phyloP scores from a whole-genome alignment of 2,329 filamentous ascomycete species.

The Emmonsiellopsis sp. region DNA sequence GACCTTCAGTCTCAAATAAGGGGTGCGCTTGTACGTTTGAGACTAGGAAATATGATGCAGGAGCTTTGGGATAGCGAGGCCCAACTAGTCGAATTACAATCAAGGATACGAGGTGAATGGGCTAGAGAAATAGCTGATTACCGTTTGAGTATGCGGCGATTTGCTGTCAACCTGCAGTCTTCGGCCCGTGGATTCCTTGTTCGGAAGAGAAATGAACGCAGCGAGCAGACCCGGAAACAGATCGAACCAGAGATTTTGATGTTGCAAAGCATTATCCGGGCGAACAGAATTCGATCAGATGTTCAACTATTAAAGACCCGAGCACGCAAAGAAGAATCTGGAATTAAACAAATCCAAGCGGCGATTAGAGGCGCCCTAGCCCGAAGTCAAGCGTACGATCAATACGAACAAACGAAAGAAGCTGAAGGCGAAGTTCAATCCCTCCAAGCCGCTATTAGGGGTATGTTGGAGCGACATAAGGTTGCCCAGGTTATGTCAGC shows the following conservation, averaged over 20 bases:
- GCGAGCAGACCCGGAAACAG: constrained; percentile 63
- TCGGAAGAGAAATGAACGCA: constrained; percentile 52
- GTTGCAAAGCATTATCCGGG: constrained; percentile 73
- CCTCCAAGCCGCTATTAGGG: constrained; percentile 51
- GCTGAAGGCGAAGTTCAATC: constrained; percentile 53
- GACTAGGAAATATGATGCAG: constrained; percentile 76
- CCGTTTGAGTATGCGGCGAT: constrained; percentile 69
- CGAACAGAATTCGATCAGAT: constrained; percentile 33
- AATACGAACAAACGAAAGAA: constrained; percentile 53
- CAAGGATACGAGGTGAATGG: constrained; percentile 79
- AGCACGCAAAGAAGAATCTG: constrained; percentile 31
- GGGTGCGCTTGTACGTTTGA: constrained; percentile 68
- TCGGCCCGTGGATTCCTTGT: constrained; percentile 66
- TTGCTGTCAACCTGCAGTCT: constrained; percentile 73
- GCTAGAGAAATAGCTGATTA: constrained; percentile 75
- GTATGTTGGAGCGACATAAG: constrained; percentile 9
- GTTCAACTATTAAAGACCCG: constrained; percentile 32
- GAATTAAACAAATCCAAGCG: constrained; percentile 44
- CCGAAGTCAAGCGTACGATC: constrained; percentile 33
- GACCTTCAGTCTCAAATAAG: constrained; percentile 83
- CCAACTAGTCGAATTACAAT: constrained; percentile 69
- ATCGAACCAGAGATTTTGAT: constrained; percentile 63
- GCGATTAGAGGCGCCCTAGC: constrained; percentile 42
- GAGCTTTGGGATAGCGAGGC: constrained; percentile 78
- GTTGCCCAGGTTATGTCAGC: constrained; percentile 16